phyloP scores from a whole-genome alignment of 2,329 filamentous ascomycete species.

The Endothia cerciana region DNA sequence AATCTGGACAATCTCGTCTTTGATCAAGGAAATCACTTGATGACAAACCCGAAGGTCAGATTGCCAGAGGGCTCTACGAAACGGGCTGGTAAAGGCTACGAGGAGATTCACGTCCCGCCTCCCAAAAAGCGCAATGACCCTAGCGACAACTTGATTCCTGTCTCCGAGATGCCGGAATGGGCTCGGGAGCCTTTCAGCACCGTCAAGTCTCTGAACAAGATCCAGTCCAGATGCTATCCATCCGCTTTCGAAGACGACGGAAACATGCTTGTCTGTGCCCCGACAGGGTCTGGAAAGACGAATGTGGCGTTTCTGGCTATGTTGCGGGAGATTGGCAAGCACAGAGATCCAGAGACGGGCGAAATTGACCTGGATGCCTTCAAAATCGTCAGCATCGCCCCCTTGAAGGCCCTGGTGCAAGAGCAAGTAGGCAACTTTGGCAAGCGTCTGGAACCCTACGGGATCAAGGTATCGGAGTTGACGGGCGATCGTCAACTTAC shows the following conservation, averaged over 20 bases:
- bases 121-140: slow-evolving; percentile 86
- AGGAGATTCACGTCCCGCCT: slow-evolving; percentile 95
- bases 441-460: slow-evolving; percentile 85
- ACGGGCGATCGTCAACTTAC: slow-evolving; percentile 98
- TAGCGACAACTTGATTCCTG: slow-evolving; percentile 79
- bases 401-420: slow-evolving; percentile 92
- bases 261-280: slow-evolving; percentile 97
- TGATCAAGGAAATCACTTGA: slow-evolving; percentile 96
- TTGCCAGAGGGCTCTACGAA: slow-evolving; percentile 95
- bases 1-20: slow-evolving; percentile 97
- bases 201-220: slow-evolving; percentile 87
- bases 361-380: slow-evolving; percentile 95
- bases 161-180: slow-evolving; percentile 91
- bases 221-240: slow-evolving; percentile 92
- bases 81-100: slow-evolving; percentile 94
- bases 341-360: slow-evolving; percentile 86
- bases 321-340: slow-evolving; percentile 93
- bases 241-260: slow-evolving; percentile 91
- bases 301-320: slow-evolving; percentile 99
- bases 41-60: slow-evolving; percentile 97
- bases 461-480: slow-evolving; percentile 90
- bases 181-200: slow-evolving; percentile 82
- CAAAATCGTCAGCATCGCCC: slow-evolving; percentile 98
- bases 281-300: slow-evolving; percentile 96
- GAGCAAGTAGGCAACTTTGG: slow-evolving; percentile 99